Base-by-base conservation (phyloP, 306 rosid species). In the Ceratonia siliqua region DNA sequence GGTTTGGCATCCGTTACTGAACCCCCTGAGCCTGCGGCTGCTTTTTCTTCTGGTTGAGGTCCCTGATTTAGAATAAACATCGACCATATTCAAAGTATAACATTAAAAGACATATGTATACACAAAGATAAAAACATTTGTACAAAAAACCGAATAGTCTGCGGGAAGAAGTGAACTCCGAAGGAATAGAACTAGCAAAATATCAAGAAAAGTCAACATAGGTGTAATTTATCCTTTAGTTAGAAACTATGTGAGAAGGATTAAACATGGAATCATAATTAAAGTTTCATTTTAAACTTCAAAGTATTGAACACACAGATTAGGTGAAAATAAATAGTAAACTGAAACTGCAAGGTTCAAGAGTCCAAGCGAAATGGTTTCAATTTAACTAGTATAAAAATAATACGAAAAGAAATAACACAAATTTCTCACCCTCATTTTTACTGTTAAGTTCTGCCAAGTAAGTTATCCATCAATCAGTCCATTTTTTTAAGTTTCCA, bases 1-100 rank as follows among this genome's bases (percentile, higher is more conserved):
- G 92, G 90, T 45, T 86, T 85, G 78, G 92, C 77, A 81, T 87
- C 97, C 8, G 85, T 36, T 42, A 79, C 85, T 0, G 96, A 74
- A n/a, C 80, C 96, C 55, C 81, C 89, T 3, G 88, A 76, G 43
- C 87, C 85, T 55, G 84, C 69, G 11, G 78, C 73, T 71, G 88
- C 28, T 21, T 27, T 80, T 66, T 81, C 94, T 68, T 83, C 98
- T 59, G 90, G 84, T 73, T 88, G 89, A 68, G 89, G 97, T 35
- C 99, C 97, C 99, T 94, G 50, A 41, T 79, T 74, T 36, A 58
- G 46, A 67, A 79, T 18, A 73, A 35, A 59, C 36, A 30, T 58
- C 45, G 41, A 68, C 36, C 62, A 59, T 56, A 46, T 61, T 70
- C 65, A 27, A 71, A 30, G 56, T 41, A 33, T 63, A 32, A 68